Conservation (phyloP, 805 yeast genomes). For the Sugiyamaella qingdaonensis region DNA sequence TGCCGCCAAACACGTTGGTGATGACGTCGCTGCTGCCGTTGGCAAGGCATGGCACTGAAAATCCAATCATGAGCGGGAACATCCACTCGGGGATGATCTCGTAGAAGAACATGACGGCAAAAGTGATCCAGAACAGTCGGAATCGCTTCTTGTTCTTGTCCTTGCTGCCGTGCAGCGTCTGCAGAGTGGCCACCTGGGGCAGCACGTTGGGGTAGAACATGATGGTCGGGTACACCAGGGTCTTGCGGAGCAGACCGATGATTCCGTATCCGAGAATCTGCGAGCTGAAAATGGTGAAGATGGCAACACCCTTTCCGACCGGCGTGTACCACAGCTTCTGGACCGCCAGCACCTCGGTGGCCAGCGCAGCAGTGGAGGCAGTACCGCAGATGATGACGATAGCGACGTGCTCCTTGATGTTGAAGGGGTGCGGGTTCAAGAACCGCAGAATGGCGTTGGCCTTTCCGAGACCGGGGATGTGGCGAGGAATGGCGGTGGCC, state of each 20-base stretch:
- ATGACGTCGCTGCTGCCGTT: slow-evolving; percentile 29
- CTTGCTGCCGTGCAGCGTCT: slow-evolving; percentile 39
- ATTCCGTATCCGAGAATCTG: slow-evolving; percentile 65
- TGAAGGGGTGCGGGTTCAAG: slow-evolving; percentile 45
- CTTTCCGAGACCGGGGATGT: slow-evolving; percentile 16
- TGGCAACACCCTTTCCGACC: slow-evolving; percentile 29
- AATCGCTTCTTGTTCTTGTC: slow-evolving; percentile 23
- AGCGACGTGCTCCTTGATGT: slow-evolving; percentile 42
- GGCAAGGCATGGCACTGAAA: slow-evolving; percentile 30
- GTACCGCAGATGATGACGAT: slow-evolving; percentile 38
- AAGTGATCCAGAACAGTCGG: slow-evolving; percentile 23
- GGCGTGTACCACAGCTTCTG: slow-evolving; percentile 33
- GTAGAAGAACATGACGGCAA: slow-evolving; percentile 26
- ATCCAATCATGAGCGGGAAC: slow-evolving; percentile 30
- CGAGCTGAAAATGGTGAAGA: slow-evolving; percentile 37
- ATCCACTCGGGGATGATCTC: slow-evolving; percentile 35
- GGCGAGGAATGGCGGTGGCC: slow-evolving; percentile 29
- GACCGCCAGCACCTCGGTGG: slow-evolving; percentile 35
- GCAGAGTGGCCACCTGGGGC: slow-evolving; percentile 54
- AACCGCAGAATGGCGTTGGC: slow-evolving; percentile 18
- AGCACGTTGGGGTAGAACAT: slow-evolving; percentile 63
- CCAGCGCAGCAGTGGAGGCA: slow-evolving; percentile 42
- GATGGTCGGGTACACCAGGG: slow-evolving; percentile 56
- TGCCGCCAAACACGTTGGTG: slow-evolving; percentile 34
- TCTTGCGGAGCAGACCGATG: slow-evolving; percentile 57